phyloP scores from a whole-genome alignment of 805 yeast species.

The Suhomyces faveliae region DNA sequence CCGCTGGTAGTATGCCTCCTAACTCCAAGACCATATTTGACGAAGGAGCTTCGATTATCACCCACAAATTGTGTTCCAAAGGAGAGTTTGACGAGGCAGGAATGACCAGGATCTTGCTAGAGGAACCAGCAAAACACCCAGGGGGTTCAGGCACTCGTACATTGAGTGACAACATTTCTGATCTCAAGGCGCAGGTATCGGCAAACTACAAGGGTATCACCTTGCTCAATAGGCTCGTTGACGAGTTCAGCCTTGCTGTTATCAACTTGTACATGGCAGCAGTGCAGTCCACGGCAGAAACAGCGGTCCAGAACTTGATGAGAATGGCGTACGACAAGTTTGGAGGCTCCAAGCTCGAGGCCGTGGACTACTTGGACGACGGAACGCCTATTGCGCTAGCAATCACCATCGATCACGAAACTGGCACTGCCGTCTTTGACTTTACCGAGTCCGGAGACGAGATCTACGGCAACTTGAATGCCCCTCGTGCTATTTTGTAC shows the following conservation, averaged over 20 bases:
- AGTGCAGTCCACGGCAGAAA: slow-evolving; percentile 75
- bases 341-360: slow-evolving; percentile 42
- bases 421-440: slow-evolving; percentile 71
- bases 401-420: slow-evolving; percentile 46
- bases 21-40: slow-evolving; percentile 79
- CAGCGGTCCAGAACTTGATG: slow-evolving; percentile 53
- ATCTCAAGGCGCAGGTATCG: slow-evolving; percentile 55
- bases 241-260: slow-evolving; percentile 58
- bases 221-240: slow-evolving; percentile 56
- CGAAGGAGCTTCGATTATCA: slow-evolving; percentile 87
- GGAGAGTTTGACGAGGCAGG: slow-evolving; percentile 76
- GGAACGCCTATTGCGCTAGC: slow-evolving; percentile 66
- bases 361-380: slow-evolving; percentile 74
- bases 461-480: slow-evolving; percentile 85
- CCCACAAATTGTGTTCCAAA: slow-evolving; percentile 65
- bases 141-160: slow-evolving; percentile 91
- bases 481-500: slow-evolving; percentile 86
- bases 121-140: slow-evolving; percentile 75
- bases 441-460: slow-evolving; percentile 87
- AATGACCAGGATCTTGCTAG: slow-evolving; percentile 58
- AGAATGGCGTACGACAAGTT: slow-evolving; percentile 37
- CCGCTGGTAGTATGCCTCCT: slow-evolving; percentile 96
- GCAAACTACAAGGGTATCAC: slow-evolving; percentile 85
- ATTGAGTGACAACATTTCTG: slow-evolving; percentile 75
- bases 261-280: slow-evolving; percentile 77